Conservation (phyloP, 164 flowering plant species). For the Warburgia ugandensis region DNA sequence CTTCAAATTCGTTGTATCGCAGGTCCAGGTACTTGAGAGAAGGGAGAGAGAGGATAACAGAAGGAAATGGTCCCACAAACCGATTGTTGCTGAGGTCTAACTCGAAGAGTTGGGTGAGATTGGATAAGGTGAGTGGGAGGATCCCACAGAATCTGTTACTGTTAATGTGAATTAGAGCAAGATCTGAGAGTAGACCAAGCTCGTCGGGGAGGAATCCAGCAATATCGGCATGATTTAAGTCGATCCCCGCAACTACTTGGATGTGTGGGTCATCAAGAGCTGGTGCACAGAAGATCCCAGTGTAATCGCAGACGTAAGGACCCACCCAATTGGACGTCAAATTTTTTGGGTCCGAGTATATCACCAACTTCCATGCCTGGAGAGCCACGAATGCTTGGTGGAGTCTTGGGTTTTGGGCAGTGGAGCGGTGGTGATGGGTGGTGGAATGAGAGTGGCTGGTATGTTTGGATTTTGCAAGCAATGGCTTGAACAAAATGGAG, state of each 20-base stretch:
- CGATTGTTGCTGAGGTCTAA: constrained; percentile 79
- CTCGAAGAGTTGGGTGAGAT: constrained; percentile 55
- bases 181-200: constrained; percentile 64
- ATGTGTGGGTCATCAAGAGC: constrained; percentile 27
- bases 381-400: constrained; percentile 56
- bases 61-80: constrained; percentile 63
- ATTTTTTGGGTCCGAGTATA: constrained; percentile 73
- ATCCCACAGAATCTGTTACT: constrained; percentile 75
- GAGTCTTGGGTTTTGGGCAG: constrained; percentile 34
- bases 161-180: constrained; percentile 63
- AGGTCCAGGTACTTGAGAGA: constrained; percentile 54
- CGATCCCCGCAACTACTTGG: constrained; percentile 65
- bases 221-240: constrained; percentile 53
- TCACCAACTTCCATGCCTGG: constrained; percentile 73
- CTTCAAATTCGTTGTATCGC: constrained; percentile 79
- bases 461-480: constrained; percentile 29
- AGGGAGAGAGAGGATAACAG: constrained; percentile 52
- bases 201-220: constrained; percentile 65
- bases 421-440: constrained; percentile 17
- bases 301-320: constrained; percentile 56
- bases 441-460: constrained; percentile 11
- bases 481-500: constrained; percentile 14
- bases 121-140: constrained; percentile 41
- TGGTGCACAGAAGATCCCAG: constrained; percentile 47
- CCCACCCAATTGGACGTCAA: constrained; percentile 68